These are phyloP conservation scores for Macrophomina phaseolina DNA, from an alignment of 2,329 filamentous ascomycete genomes.

Conservation along the genomic window DNA sequence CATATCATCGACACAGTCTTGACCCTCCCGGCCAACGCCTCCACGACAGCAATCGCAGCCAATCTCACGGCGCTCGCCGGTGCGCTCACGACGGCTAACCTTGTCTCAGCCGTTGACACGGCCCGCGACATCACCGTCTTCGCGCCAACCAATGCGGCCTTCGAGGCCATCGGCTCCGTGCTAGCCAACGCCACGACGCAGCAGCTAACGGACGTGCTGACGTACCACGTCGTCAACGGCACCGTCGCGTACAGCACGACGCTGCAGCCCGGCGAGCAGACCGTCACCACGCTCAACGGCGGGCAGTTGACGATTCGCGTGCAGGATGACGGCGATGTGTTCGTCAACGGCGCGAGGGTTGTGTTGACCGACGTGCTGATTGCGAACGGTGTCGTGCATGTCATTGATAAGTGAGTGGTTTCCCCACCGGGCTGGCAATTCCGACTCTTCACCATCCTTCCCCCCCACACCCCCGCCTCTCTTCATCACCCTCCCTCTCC, in stretches of 20 bases:
- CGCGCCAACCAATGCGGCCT: conserved; percentile 65
- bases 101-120: conserved; percentile 49
- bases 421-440: background rate
- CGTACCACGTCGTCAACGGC: conserved; percentile 68
- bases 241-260: conserved; percentile 60
- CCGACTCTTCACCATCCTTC: background rate
- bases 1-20: conserved; percentile 55
- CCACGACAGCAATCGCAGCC: conserved; percentile 40
- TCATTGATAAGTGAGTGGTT: conserved; percentile 59
- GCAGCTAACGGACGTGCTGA: conserved; percentile 60
- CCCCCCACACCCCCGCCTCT: background rate
- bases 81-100: conserved; percentile 47
- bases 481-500: background rate
- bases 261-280: conserved; percentile 49
- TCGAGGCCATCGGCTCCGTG: conserved; percentile 62
- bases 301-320: conserved; percentile 48
- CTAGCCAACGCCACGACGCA: conserved; percentile 54
- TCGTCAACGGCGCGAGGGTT: conserved; percentile 53
- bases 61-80: conserved; percentile 50
- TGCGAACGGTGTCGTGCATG: conserved; percentile 55
- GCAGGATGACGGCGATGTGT: conserved; percentile 34
- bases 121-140: conserved; percentile 66
- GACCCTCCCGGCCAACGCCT: conserved; percentile 43
- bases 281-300: conserved; percentile 46
- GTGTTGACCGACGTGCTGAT: conserved; percentile 50